Percentiles rank a stretch among this genome's conserved stretches.
Conservation (phyloP, 108 stramenopile genomes). For the Nannochloropsis oceanica region DNA sequence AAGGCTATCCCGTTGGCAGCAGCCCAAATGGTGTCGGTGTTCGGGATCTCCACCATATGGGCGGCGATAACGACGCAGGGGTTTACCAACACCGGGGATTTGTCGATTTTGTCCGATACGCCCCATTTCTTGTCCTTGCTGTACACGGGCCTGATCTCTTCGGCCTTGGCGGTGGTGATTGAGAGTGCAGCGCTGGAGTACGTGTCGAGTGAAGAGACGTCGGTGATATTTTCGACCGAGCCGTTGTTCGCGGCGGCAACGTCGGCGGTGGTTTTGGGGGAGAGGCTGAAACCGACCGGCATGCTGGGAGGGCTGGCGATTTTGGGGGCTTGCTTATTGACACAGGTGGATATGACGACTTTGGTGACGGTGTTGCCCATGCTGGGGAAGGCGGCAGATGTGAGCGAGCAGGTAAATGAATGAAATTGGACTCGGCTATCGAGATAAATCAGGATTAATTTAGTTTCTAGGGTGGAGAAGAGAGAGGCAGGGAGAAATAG, state of each 20-base stretch:
- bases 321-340: conserved; percentile 9
- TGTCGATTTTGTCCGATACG: conserved; percentile 1
- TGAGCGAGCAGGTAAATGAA: neutral
- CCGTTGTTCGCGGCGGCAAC: conserved; percentile 71
- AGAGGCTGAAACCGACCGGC: conserved; percentile 43
- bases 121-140: conserved; percentile 32
- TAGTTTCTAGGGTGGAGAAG: too few relatives aligned
- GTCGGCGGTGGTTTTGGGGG: conserved; percentile 58
- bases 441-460: too few relatives aligned
- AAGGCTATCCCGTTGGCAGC: conserved; percentile 51
- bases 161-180: conserved; percentile 71
- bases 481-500: too few relatives aligned
- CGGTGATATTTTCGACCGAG: conserved; percentile 74
- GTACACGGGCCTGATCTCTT: conserved; percentile 76
- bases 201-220: conserved; percentile 59
- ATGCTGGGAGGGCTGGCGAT: conserved; percentile 15
- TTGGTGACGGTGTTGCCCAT: neutral
- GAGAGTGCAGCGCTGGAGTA: conserved; percentile 70
- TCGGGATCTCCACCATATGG: conserved; percentile 35
- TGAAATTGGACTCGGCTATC: too few relatives aligned
- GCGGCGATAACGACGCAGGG: neutral
- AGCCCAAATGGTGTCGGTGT: conserved; percentile 56
- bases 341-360: neutral
- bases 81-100: neutral
- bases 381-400: neutral